A percentile compares a stretch with the other conserved stretches of the same genome.
Evolutionary conservation across 2,329 filamentous ascomycete species (phyloP).

Genomic region (Macrophomina phaseolina): DNA sequence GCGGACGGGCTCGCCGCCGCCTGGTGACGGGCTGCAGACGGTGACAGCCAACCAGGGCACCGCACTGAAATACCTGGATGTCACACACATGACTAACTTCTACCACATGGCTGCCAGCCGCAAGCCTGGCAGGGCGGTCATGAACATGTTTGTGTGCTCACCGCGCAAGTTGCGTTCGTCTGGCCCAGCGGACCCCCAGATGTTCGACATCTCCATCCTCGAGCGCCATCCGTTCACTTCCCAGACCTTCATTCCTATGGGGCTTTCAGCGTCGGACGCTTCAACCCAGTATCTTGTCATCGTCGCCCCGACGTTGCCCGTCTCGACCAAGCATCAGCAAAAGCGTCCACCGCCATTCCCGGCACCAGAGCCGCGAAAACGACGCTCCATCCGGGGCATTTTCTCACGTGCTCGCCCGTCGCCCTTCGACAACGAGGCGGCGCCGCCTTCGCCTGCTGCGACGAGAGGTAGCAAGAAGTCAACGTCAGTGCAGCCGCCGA

Average conservation of each 20-base stretch:
- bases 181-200: slow-evolving; percentile 26
- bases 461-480: slow-evolving; percentile 33
- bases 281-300: slow-evolving; percentile 76
- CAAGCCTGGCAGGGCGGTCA: slow-evolving; percentile 63
- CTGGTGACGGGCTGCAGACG: slow-evolving; percentile 45
- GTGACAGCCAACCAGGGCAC: slow-evolving; percentile 82
- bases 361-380: slow-evolving; percentile 39
- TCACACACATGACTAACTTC: slow-evolving; percentile 74
- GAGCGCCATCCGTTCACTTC: slow-evolving; percentile 94
- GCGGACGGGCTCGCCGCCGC: slow-evolving; percentile 52
- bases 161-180: slow-evolving; percentile 62
- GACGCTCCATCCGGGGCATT: slow-evolving; percentile 44
- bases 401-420: slow-evolving; percentile 49
- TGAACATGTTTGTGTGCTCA: slow-evolving; percentile 90
- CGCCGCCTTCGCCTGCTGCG: slow-evolving; percentile 41
- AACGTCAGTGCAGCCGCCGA: slow-evolving; percentile 34
- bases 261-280: slow-evolving; percentile 55
- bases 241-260: slow-evolving; percentile 88
- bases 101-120: slow-evolving; percentile 71
- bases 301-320: slow-evolving; percentile 77
- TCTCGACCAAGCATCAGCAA: slow-evolving; percentile 31
- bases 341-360: slow-evolving; percentile 50
- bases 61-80: slow-evolving; percentile 83
- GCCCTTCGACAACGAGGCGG: slow-evolving; percentile 59
- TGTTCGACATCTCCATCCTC: slow-evolving; percentile 74